Base-by-base conservation (phyloP, 805 yeast genomes). In the Ogataea angusta region DNA sequence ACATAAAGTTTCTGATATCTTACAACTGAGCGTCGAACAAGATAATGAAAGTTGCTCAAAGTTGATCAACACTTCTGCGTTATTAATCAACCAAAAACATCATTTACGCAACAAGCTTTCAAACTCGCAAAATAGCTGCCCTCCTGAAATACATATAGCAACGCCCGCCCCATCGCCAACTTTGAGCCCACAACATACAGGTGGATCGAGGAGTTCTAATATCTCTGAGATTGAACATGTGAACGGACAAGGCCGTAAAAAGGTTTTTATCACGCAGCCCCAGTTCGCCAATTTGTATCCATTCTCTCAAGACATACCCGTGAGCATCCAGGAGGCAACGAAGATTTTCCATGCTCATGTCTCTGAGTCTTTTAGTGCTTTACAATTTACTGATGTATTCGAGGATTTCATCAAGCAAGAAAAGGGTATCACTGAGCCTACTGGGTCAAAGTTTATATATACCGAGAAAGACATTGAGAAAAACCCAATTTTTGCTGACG, bases 101-200 rank as follows among this genome's bases (percentile, higher is more conserved):
- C 53, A 48, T 41, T 45, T 61, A 15, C 49, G 62, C 49, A 38
- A 64, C 50, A 51, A 51, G 56, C 36, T 59, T 48, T 40, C 69
- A 54, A 51, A 66, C 58, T 69, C 68, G 66, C 47, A 38, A n/a
- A 39, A 23, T 16, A 23, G 27, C 15, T 36, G 38, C 16, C 65
- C 49, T 33, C 76, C 58, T 47, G 63, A 65, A 5, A 66, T 82
- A 5, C 90, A 85, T 57, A 73, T 88, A 9, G 90, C 96, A 0
- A 87, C 96, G 0, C 96, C 95, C 0, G 85, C 84, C 1, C 93
- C 95, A 3, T 85, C 95, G 0, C 95, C 95, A 0, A 81, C 85
- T 0, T 56, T 72, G 13, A 69, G 78, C 2, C 84, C 85, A 1
- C 65, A 48, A 28, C 63, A 57, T 30, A 60, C 67, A 0, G 65